Evolutionary conservation across 805 yeast genomes (phyloP), one percentile per base, ranked within the genome.

Genomic region (Cyberlindnera xishuangbannaensis): DNA sequence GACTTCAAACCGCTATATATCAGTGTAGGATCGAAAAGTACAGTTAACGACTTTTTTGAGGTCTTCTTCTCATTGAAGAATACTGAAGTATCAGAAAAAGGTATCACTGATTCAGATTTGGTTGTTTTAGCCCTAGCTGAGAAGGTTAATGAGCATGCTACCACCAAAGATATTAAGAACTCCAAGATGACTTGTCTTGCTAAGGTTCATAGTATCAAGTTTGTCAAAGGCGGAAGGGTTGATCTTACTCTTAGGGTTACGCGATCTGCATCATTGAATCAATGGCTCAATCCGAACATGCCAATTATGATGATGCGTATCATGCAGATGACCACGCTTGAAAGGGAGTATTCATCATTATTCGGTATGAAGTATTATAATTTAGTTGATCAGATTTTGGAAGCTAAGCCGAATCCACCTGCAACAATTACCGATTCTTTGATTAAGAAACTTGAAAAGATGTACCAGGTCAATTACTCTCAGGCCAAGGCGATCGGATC

Each of bases 401-500:
- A 62, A 8, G 97, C 94, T 0, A 56, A 58, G 27, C 87, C 95
- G 0, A 63, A 73, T 2, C 44, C 49, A 3, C 67, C 76, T 1
- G 45, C 48, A 1, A 43, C 40, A 1, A 47, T 69, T 8, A 35
- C 64, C 0, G 39, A 53, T 1, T 33, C 44, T 1, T 68, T 67
- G 14, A 51, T 77, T 6, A 44, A 51, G 1, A 49, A 57, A 15
- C 67, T 80, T 34, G 70, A 71, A 36, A 46, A 49, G 5, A 52
- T 65, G 8, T 81, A 76, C 45, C 64, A 69, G 15, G 82, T 88
- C 23, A 92, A 94, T 59, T 68, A 71, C 18, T 90, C 98, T 0
- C 99, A 92, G 59, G 97, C 97, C 0, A 67, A 61, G 19, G 98
- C 98, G 0, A 84, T 92, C 38, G 67, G 79, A 10, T 84, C 86